Evolutionary conservation across 2,329 filamentous ascomycete genomes (phyloP).

Genomic region (Neofusicoccum umdonicola): DNA sequence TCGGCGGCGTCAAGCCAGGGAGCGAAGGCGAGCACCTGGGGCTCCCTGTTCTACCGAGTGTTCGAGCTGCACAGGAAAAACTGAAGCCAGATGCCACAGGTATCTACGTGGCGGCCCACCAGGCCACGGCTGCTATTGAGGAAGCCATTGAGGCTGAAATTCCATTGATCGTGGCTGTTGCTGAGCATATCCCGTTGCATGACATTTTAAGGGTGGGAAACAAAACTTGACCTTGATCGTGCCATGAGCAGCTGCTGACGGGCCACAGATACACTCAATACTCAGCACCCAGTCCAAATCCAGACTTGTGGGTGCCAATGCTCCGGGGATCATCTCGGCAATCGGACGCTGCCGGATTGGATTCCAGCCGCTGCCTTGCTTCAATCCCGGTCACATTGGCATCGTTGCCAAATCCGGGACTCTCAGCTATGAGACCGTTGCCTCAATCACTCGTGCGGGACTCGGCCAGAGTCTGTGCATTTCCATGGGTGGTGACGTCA

Average conservation of each 20-base stretch:
- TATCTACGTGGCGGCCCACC: conserved; percentile 75
- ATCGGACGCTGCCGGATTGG: conserved; percentile 69
- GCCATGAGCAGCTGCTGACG: conserved; percentile 13
- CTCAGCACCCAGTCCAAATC: conserved; percentile 69
- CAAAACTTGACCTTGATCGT: background rate
- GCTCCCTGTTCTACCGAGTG: conserved; percentile 67
- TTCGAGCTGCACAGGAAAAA: conserved; percentile 65
- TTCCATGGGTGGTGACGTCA: conserved; percentile 73
- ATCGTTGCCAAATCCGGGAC: conserved; percentile 81
- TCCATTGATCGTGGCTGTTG: conserved; percentile 73
- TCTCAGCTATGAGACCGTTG: conserved; percentile 76
- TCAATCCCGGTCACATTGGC: conserved; percentile 66
- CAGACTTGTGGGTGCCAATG: conserved; percentile 75
- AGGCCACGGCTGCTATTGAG: conserved; percentile 70
- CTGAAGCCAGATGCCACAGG: conserved; percentile 74
- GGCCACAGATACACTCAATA: conserved; percentile 61
- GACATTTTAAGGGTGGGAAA: conserved; percentile 67
- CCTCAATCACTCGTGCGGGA: conserved; percentile 69
- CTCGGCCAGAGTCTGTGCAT: conserved; percentile 75
- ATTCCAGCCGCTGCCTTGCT: conserved; percentile 74
- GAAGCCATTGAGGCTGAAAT: conserved; percentile 79
- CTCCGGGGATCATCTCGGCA: conserved; percentile 75
- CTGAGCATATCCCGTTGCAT: conserved; percentile 76
- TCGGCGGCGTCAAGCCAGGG: conserved; percentile 73
- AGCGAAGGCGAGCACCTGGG: conserved; percentile 67